Base-by-base conservation (phyloP, 129 eudicot species). In the Flaveria trinervia region DNA sequence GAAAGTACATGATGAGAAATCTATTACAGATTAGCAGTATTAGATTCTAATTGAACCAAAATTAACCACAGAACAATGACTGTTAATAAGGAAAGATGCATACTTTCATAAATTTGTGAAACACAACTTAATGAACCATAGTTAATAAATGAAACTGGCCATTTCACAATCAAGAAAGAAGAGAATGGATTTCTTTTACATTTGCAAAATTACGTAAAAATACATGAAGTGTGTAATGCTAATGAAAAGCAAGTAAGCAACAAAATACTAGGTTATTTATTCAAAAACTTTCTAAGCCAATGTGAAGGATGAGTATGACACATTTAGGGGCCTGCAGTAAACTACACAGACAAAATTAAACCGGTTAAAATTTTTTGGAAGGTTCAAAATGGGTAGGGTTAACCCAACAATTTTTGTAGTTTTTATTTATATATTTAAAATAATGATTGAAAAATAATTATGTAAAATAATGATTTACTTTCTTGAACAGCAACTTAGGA, bases 81-180 rank as follows among this genome's bases (percentile, higher is more conserved):
- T 61, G 48, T 9, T 48, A 28, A 49, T 64, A n/a, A 51, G 22
- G 39, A 76, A 50, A 65, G 43, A 22, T 23, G 13, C 16, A 26
- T 25, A 28, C 50, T 76, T 76, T 36, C 69, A 67, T 44, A 67
- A 77, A 9, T 49, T 56, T 33, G 43, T n/a, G 50, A 69, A 68
- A 9, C 13, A 74, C 61, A 46, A 28, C 28, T 75, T 16, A 75
- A 16, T 30, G 64, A 64, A 64, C 65, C 11, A 4, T 13, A 65
- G 43, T 51, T 15, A 48, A 30, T 64, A 64, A 64, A 64, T n/a
- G 62, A 14, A 66, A 66, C 57, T 65, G 16, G 51, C 17, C 5
- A 5, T 76, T 52, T 50, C 12, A 16, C 10, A n/a, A 68, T 39
- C 17, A 67, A 45, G 56, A 36, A 36, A 36, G 41, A 15, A 74